phyloP scores from a whole-genome alignment of 176 grass and related monocot species.

The Bonia amplexicaulis region DNA sequence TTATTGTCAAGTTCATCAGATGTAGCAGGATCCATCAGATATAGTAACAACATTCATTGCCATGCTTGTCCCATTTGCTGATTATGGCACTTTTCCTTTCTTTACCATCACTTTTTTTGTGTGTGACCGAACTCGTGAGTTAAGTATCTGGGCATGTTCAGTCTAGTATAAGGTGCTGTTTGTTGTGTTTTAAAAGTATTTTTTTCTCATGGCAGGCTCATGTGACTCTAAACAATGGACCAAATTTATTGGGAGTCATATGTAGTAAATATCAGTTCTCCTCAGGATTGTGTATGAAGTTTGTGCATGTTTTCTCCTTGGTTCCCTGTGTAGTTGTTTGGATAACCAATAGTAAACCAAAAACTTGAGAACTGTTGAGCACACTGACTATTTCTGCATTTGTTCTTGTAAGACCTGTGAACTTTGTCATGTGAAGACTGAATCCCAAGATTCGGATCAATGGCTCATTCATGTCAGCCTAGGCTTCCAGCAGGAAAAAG shows the following conservation, averaged over 20 bases:
- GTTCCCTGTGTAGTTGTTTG: not conserved
- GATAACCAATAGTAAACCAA: not conserved
- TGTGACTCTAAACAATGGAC: constrained; percentile 8
- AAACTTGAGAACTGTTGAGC: not conserved
- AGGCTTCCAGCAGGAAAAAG: not conserved
- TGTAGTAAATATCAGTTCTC: not conserved
- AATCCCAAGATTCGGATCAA: not conserved
- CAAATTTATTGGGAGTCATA: not conserved
- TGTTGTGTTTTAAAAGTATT: not conserved
- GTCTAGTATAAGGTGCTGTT: not conserved
- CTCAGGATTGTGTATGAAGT: not conserved
- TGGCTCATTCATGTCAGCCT: not conserved
- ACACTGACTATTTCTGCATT: not conserved
- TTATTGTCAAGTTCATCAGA: not conserved
- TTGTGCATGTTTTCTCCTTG: not conserved
- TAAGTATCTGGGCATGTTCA: not conserved
- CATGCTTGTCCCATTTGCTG: not conserved
- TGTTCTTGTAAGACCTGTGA: constrained; percentile 1
- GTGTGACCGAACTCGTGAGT: not conserved
- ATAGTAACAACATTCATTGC: not conserved
- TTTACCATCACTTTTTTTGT: not conserved
- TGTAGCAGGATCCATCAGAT: not conserved
- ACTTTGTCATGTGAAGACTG: not conserved
- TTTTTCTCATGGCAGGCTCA: not conserved
- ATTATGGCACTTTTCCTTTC: not conserved